Evolutionary conservation across 192 early-diverging fungal genomes (phyloP), one percentile per base, ranked within the genome.

Genomic region (Umbelopsis vinacea): DNA sequence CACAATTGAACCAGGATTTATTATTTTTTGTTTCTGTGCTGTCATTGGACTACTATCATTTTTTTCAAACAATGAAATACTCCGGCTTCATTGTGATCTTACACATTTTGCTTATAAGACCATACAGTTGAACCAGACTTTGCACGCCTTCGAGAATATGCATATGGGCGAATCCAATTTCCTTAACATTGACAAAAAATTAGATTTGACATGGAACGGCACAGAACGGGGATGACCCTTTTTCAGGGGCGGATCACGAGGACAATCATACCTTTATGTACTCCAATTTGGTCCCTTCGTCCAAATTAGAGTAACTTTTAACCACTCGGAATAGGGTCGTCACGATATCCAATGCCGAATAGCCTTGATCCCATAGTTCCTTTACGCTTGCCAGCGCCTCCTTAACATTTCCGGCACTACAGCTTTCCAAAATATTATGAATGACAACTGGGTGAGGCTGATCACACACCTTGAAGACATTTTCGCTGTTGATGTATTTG

Each of bases 401-500:
- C 38, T 93, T 89, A 0, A 95, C 86, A 29, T 95, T 79, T 40
- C 84, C 87, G 10, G 83, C 71, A 11, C 88, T 63, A 77, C 96
- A 97, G 60, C 76, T 77, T n/a, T 81, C 80, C 46, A 99, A 85
- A 38, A 97, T 92, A 46, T 87, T 82, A 66, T 89, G 83, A 22
- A 98, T 80, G 5, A 91, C 74, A 11, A 91, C 90, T 1, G 97
- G 97, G 74, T 96, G 94, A 29, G 97, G 97, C 75, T 95, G 95
- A 75, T 99, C 97, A 80, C 97, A 99, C 2, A 99, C 95, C 66
- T 95, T 95, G 83, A 93, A 99, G 6, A 98, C 96, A 71, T 97
- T 95, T 21, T 96, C 95, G 4, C 88, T 85, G 47, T 91, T 90
- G 10, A 99, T 85, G 74, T 91, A 86, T 10, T 89, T 89, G 72